A percentile compares a stretch with the other conserved stretches of the same genome.
Conservation (phyloP, 345 rosid genomes). For the Acer yangbiense region DNA sequence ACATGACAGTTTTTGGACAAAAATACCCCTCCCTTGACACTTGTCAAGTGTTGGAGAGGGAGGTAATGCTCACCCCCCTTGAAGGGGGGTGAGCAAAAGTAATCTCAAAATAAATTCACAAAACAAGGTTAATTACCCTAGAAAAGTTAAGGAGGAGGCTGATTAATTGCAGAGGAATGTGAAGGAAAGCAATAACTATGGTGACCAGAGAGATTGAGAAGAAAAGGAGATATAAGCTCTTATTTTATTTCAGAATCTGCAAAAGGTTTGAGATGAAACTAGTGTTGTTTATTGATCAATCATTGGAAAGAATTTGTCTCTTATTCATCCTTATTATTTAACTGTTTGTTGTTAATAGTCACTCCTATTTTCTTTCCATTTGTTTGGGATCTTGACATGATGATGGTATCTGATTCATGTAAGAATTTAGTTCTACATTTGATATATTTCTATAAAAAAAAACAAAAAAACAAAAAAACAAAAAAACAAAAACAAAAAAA, state of each 20-base stretch:
- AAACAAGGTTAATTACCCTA: too few species aligned
- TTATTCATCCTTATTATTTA: conserved; percentile 14
- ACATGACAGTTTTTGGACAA: too few species aligned
- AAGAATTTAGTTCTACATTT: conserved; percentile 19
- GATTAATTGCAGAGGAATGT: conserved; percentile 9
- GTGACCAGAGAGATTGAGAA: neutral
- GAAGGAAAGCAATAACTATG: neutral
- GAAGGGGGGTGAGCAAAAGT: too few species aligned
- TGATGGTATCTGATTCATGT: conserved; percentile 19
- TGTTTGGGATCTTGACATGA: conserved; percentile 14
- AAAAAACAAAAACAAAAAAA: too few species aligned
- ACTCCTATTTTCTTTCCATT: neutral
- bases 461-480: too few species aligned
- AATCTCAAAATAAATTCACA: conserved; percentile 44
- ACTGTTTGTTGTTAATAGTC: conserved; percentile 10
- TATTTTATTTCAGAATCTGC: neutral
- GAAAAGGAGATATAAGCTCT: conserved; percentile 1
- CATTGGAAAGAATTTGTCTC: conserved; percentile 6
- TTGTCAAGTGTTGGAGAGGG: too few species aligned
- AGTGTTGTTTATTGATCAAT: neutral
- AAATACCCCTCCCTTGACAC: too few species aligned
- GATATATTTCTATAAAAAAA: too few species aligned
- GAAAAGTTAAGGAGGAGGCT: conserved; percentile 31
- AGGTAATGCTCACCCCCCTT: too few species aligned
- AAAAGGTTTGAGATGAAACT: conserved; percentile 24